These are phyloP conservation scores for Fusarium mangiferae DNA, from an alignment of 2,329 filamentous ascomycete species.

Conservation along the genomic window DNA sequence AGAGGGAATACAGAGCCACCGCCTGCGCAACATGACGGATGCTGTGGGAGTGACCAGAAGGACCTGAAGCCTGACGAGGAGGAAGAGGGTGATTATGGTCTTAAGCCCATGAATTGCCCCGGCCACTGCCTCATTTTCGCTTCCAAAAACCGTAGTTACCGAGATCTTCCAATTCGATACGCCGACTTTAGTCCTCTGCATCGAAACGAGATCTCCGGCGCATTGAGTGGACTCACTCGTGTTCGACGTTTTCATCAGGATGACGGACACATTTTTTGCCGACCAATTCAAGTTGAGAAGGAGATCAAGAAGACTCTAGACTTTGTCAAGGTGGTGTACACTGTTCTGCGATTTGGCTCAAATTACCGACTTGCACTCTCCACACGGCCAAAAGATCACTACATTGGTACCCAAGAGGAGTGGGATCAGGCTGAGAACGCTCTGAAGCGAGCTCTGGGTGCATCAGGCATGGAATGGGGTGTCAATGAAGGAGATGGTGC, in stretches of 20 bases:
- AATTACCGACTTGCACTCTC: conserved; percentile 82
- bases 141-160: conserved; percentile 77
- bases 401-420: conserved; percentile 78
- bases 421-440: conserved; percentile 60
- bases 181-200: conserved; percentile 91
- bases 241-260: conserved; percentile 91
- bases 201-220: conserved; percentile 85
- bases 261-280: conserved; percentile 91
- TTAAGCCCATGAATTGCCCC: conserved; percentile 95
- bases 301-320: conserved; percentile 80
- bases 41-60: conserved; percentile 47
- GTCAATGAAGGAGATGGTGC: conserved; percentile 85
- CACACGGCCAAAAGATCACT: conserved; percentile 79
- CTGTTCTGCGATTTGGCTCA: conserved; percentile 72
- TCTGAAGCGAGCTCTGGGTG: conserved; percentile 59
- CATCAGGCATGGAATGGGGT: conserved; percentile 78
- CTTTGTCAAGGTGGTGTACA: conserved; percentile 79
- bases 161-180: conserved; percentile 83
- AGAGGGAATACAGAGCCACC: conserved; percentile 58
- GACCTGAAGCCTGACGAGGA: conserved; percentile 58
- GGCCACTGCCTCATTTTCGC: conserved; percentile 88
- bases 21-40: conserved; percentile 29
- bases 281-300: conserved; percentile 76
- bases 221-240: conserved; percentile 82
- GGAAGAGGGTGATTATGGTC: conserved; percentile 76